Evolutionary conservation across 2,329 filamentous ascomycete genomes (phyloP).

Genomic region (Xylogone sp.): DNA sequence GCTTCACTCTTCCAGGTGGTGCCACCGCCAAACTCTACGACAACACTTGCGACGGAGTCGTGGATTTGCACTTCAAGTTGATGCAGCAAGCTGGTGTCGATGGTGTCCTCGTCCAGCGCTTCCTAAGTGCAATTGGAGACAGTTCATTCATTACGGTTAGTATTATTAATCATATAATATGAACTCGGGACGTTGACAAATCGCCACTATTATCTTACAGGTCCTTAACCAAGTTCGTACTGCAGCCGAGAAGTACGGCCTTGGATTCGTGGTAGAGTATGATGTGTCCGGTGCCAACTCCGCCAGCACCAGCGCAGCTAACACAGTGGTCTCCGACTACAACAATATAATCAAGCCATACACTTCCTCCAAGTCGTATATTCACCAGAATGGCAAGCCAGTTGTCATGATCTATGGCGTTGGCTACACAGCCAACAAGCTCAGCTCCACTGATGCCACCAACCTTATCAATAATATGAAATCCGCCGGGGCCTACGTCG

Average conservation of each 20-base stretch:
- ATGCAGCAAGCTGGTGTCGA: too few species aligned
- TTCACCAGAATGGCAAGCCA: constrained; percentile 23
- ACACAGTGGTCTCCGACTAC: constrained; percentile 18
- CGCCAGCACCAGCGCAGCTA: constrained; percentile 16
- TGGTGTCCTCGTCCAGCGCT: constrained; percentile 23
- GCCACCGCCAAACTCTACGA: too few species aligned
- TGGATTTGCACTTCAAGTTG: too few species aligned
- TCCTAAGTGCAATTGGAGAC: constrained; percentile 20
- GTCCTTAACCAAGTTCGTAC: constrained; percentile 16
- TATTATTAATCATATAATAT: constrained; percentile 20
- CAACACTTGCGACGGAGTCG: too few species aligned
- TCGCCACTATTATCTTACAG: constrained; percentile 3
- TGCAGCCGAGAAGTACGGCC: constrained; percentile 23
- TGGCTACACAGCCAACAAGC: constrained; percentile 15
- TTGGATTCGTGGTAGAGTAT: constrained; percentile 23
- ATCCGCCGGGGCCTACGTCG: constrained; percentile 21
- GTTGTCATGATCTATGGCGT: constrained; percentile 25
- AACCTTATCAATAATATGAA: constrained; percentile 22
- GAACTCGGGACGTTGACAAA: background rate
- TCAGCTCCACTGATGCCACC: constrained; percentile 19
- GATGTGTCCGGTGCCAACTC: constrained; percentile 19
- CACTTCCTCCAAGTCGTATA: constrained; percentile 21
- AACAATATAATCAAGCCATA: constrained; percentile 13
- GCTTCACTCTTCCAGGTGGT: too few species aligned
- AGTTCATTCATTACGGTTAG: constrained; percentile 21